Base-by-base conservation (phyloP, 163 green algal genomes). In the Smithsoniella earleae region DNA sequence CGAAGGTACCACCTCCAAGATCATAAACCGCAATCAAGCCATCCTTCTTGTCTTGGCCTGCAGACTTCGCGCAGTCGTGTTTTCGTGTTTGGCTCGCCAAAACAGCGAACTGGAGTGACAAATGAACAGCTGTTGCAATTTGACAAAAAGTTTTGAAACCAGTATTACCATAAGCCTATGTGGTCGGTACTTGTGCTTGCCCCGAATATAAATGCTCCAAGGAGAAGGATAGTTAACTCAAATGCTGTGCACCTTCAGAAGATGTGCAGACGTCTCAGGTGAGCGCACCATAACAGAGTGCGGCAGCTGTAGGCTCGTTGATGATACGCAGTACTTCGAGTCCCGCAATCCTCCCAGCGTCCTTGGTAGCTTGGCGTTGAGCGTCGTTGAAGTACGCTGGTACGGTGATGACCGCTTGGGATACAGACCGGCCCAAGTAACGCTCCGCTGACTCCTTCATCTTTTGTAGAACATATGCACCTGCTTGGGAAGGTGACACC, bases 361-460 rank as follows among this genome's bases (percentile, higher is more conserved):
- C 92, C 82, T 98, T 98, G 40, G 76, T 84, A 28, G 85, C 88
- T 77, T 97, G 92, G 34, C 93, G 80, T 80, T 98, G 93, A 28
- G 86, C 83, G 81, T 98, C 93, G 80, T 98, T 98, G 87, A 98
- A 98, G 82, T 98, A 98, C 2, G 93, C 90, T 77, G 93, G 93
- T 45, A 98, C 93, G 3, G 91, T 95, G 75, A 95, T 79, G 10
- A 97, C 94, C 4, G 94, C 94, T 82, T 96, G 88, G 73, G 65
- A 85, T 4, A 98, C 87, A 20, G 78, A 62, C 49, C 90, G 81
- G 3, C 93, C 94, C 34, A 98, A 81, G 83, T 96, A 98, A 0
- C 88, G 80, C 83, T 98, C 84, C 62, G 90, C 86, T 31, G 89
- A 96, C 75, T 96, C 89, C 82, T 96, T 96, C 91, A 98, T 96